Percentiles rank a stretch among this genome's conserved stretches.
These are phyloP conservation scores for Sindora glabra DNA, from an alignment of 306 rosid genomes.

Conservation along the genomic window DNA sequence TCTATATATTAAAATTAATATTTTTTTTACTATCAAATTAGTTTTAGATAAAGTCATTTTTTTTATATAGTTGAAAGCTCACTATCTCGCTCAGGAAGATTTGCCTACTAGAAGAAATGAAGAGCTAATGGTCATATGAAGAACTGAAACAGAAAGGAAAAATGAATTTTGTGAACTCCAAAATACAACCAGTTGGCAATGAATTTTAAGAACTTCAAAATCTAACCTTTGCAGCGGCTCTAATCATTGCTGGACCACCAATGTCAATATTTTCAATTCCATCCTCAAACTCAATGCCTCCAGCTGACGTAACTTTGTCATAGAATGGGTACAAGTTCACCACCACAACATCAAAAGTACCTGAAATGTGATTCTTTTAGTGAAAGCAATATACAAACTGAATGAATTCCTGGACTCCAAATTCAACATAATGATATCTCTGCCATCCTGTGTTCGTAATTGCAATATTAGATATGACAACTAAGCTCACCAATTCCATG, in stretches of 20 bases:
- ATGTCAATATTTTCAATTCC: conserved; percentile 96
- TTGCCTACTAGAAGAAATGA: neutral
- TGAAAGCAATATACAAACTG: neutral
- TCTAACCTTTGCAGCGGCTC: conserved; percentile 99
- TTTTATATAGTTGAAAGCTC: too few species aligned
- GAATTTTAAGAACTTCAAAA: conserved; percentile 11
- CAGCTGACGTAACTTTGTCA: conserved; percentile 68
- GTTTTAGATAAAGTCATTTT: neutral
- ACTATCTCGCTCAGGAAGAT: neutral
- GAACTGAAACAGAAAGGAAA: neutral
- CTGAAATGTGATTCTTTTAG: conserved; percentile 30
- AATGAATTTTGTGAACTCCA: neutral
- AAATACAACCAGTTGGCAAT: neutral
- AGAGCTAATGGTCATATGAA: neutral
- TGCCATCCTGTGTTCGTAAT: neutral
- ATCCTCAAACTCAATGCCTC: conserved; percentile 70
- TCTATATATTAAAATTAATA: neutral
- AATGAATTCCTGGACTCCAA: neutral
- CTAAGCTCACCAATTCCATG: conserved; percentile 75
- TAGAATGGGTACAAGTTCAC: conserved; percentile 92
- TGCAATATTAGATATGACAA: neutral
- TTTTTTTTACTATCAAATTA: neutral
- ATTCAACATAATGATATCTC: neutral
- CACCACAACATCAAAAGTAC: conserved; percentile 89
- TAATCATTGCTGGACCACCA: conserved; percentile 95